Evolutionary conservation across 2,329 filamentous ascomycete genomes (phyloP), one percentile per base, ranked within the genome.

Genomic region (Neodidymelliopsis sp.): DNA sequence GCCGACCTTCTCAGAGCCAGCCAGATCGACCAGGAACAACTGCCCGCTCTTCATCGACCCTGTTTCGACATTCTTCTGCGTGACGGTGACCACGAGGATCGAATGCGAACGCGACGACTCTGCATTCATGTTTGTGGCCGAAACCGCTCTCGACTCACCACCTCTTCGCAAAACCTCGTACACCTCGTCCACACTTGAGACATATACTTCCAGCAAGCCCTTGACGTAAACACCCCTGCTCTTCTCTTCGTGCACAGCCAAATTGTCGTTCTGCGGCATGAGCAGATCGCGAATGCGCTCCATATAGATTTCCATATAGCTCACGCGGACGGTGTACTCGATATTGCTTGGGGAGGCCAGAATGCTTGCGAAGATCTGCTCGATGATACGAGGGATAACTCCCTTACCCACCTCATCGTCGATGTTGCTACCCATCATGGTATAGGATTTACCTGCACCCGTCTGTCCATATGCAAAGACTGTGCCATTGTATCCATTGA

Each of bases 231-330:
- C 93, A 44, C 94, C 94, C 53, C 90, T 84, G 70, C 88, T 94
- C 82, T 97, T 96, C 76, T 97, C 94, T 69, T 99, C 94, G 76
- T 97, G 94, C n/a, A 97, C 87, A 0, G 93, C 92, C 41, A 99
- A 79, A 70, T 97, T 97, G 77, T 97, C 93, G 75, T 97, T 96
- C 53, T 92, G 89, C 9, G 94, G 94, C 18, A 88, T 86, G 57
- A 99, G 79, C 67, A 99, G 77, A 84, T 99, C 94, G 66, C 93
- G 86, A 73, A 99, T 97, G 63, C 89, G 86, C 78, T 99, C 94
- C 94, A 97, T 99, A 80, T 99, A 99, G 59, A 99, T 97, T 76
- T 99, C 94, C 92, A 99, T 97, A 76, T 97, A 97, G 75, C 91
- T 96, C 69, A 97, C 93, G 47, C 92, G 86, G 42, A 99, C 93